phyloP scores from a whole-genome alignment of 2,329 filamentous ascomycete genomes.

The Aureobasidium pullulans region DNA sequence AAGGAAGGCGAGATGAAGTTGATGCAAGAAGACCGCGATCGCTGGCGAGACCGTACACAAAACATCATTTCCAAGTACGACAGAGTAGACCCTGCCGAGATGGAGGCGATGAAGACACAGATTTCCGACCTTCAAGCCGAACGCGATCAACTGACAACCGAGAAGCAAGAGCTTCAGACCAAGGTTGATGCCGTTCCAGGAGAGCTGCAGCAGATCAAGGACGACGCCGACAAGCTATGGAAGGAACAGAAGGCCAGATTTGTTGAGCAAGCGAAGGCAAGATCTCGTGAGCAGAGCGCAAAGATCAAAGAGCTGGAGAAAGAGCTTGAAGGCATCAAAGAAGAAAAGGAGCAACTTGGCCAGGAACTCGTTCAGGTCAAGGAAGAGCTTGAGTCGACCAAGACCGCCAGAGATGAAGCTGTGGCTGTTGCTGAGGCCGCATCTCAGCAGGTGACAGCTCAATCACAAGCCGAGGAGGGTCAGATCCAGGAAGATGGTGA shows the following conservation, averaged over 20 bases:
- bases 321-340: conserved; percentile 50
- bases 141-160: conserved; percentile 44
- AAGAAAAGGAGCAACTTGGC: conserved; percentile 50
- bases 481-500: conserved; percentile 17
- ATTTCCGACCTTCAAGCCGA: conserved; percentile 52
- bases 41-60: conserved; percentile 92
- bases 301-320: conserved; percentile 49
- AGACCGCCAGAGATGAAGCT: conserved; percentile 58
- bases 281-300: conserved; percentile 56
- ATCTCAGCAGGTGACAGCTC: conserved; percentile 21
- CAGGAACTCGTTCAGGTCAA: conserved; percentile 21
- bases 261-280: conserved; percentile 46
- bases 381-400: conserved; percentile 53
- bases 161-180: conserved; percentile 44
- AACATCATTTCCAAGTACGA: conserved; percentile 95
- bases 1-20: conserved; percentile 84
- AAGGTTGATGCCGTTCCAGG: conserved; percentile 43
- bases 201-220: conserved; percentile 37
- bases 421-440: conserved; percentile 35
- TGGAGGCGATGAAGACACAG: conserved; percentile 79
- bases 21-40: conserved; percentile 82
- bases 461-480: conserved; percentile 19
- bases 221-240: conserved; percentile 36
- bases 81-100: conserved; percentile 84
- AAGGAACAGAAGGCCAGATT: conserved; percentile 42